Percentiles rank a stretch among this genome's conserved stretches.
phyloP scores from a whole-genome alignment of 2,329 filamentous ascomycete species.

The Cercospora sesami region DNA sequence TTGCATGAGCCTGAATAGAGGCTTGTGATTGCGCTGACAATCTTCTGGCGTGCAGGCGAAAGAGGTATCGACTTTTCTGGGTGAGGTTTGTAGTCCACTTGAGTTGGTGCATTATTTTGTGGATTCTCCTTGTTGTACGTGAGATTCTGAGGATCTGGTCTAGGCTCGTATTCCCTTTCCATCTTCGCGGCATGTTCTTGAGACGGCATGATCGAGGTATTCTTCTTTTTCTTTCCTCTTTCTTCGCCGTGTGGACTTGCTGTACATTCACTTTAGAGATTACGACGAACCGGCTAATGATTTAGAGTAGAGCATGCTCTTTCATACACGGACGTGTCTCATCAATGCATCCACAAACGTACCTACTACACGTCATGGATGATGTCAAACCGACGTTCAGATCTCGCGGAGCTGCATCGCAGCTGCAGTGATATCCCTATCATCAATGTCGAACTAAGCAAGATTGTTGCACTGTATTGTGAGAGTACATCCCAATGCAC shows the following conservation, averaged over 20 bases:
- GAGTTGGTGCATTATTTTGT: conserved; percentile 31
- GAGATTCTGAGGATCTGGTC: conserved; percentile 33
- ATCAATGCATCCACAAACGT: background rate
- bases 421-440: background rate
- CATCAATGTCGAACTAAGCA: background rate
- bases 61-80: conserved; percentile 41
- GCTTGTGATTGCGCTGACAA: conserved; percentile 46
- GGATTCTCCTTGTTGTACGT: conserved; percentile 33
- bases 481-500: background rate
- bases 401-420: background rate
- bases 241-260: background rate
- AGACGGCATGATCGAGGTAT: background rate
- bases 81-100: conserved; percentile 47
- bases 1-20: conserved; percentile 45
- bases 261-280: background rate
- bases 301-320: background rate
- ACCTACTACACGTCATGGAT: conserved; percentile 3
- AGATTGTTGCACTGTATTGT: background rate
- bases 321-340: background rate
- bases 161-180: conserved; percentile 1
- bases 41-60: conserved; percentile 41
- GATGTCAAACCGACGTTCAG: background rate
- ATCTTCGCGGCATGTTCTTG: conserved; percentile 3
- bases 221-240: background rate
- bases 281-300: background rate